A percentile compares a stretch with the other conserved stretches of the same genome.
phyloP scores from a whole-genome alignment of 2,329 filamentous ascomycete species.

The Zasmidium cellare region DNA sequence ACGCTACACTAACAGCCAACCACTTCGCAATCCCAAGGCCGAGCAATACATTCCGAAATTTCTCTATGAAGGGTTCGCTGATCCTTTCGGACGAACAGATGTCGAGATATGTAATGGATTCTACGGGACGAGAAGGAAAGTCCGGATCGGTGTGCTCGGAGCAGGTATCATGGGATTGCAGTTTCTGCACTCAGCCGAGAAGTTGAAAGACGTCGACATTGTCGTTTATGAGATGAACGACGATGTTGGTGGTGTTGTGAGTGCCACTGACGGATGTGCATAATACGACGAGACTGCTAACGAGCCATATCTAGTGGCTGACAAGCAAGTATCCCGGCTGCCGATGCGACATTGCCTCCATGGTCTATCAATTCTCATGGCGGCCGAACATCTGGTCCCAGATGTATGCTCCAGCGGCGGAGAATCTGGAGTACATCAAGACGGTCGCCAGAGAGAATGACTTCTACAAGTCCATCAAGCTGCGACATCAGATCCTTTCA shows the following conservation, averaged over 20 bases:
- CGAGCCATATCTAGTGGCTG: conserved; percentile 34
- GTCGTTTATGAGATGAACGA: conserved; percentile 33
- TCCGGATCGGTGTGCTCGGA: conserved; percentile 22
- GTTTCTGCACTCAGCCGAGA: conserved; percentile 23
- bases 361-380: conserved; percentile 38
- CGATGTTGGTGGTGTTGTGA: conserved; percentile 35
- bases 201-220: conserved; percentile 21
- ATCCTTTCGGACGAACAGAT: conserved; percentile 13
- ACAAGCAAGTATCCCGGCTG: conserved; percentile 38
- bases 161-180: conserved; percentile 25
- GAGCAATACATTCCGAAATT: conserved; percentile 14
- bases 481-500: conserved; percentile 16
- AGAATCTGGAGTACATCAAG: conserved; percentile 21
- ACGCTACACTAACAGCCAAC: background rate
- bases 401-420: conserved; percentile 24
- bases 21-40: conserved; percentile 10
- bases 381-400: conserved; percentile 26
- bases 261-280: no score
- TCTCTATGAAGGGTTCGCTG: conserved; percentile 10
- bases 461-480: conserved; percentile 23
- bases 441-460: conserved; percentile 20
- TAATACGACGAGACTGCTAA: no score
- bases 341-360: conserved; percentile 35
- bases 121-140: conserved; percentile 21
- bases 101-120: conserved; percentile 16